Conservation (phyloP, 495 filamentous ascomycete species). For the Pyrenula aspistea region DNA sequence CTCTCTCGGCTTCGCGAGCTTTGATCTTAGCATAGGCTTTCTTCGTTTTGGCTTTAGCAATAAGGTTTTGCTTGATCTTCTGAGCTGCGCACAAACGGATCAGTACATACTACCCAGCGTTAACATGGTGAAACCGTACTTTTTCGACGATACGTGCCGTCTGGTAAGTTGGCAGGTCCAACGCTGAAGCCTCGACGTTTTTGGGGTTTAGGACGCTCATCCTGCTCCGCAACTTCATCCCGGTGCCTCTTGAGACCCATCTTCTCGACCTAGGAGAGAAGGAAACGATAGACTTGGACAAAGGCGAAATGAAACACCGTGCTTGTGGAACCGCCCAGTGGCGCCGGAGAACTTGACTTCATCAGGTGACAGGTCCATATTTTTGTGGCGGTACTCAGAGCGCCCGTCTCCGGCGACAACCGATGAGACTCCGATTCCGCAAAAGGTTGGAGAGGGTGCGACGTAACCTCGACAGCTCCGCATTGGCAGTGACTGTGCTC, state of each 20-base stretch:
- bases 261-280: too few species aligned
- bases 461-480: not conserved
- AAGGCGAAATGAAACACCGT: too few species aligned
- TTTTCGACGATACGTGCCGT: constrained; percentile 85
- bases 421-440: too few species aligned
- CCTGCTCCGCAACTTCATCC: constrained; percentile 22
- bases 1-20: constrained; percentile 34
- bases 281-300: too few species aligned
- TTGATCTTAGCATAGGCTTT: constrained; percentile 87
- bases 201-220: constrained; percentile 36
- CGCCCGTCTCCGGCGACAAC: not conserved
- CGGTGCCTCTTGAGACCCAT: constrained; percentile 56
- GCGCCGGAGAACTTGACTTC: too few species aligned
- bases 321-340: too few species aligned
- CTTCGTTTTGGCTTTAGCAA: constrained; percentile 88
- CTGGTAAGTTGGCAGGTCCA: constrained; percentile 85
- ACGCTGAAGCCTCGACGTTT: constrained; percentile 61
- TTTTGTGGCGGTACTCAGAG: too few species aligned
- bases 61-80: constrained; percentile 85
- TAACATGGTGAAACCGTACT: constrained; percentile 31
- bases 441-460: too few species aligned
- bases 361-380: too few species aligned
- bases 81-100: constrained; percentile 40
- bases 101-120: constrained; percentile 9
- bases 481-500: too few species aligned